Evolutionary conservation across 495 filamentous ascomycete species (phyloP).

Genomic region (Neurospora sp.): DNA sequence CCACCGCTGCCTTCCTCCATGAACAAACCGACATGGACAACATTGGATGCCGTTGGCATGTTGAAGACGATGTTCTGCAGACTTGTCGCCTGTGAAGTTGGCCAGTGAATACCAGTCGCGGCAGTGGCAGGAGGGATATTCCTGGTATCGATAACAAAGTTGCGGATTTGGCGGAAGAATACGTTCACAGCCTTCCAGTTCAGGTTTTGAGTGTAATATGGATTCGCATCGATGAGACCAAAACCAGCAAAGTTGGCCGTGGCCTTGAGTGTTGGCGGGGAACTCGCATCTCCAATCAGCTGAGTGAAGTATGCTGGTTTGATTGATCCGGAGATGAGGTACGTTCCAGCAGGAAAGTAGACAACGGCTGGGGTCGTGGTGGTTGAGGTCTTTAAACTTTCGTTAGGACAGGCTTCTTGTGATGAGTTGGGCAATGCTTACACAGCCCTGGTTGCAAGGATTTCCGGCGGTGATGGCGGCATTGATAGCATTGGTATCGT

Average conservation of each 20-base stretch:
- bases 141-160: constrained; percentile 67
- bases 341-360: constrained; percentile 74
- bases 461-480: constrained; percentile 63
- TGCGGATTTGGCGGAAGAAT: constrained; percentile 70
- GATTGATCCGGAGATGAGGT: constrained; percentile 55
- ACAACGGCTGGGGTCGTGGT: constrained; percentile 68
- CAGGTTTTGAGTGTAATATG: constrained; percentile 44
- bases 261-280: constrained; percentile 46
- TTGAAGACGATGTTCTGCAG: constrained; percentile 69
- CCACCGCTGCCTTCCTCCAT: constrained; percentile 62
- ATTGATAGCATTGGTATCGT: constrained; percentile 83
- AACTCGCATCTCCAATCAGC: constrained; percentile 37
- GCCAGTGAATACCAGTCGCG: constrained; percentile 68
- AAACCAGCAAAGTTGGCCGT: constrained; percentile 52
- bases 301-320: constrained; percentile 56
- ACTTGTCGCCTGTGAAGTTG: constrained; percentile 63
- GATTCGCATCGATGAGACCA: constrained; percentile 60
- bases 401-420: background rate
- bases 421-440: constrained; percentile 1
- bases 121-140: constrained; percentile 41
- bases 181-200: constrained; percentile 56
- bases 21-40: constrained; percentile 65
- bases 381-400: constrained; percentile 39
- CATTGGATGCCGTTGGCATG: constrained; percentile 48
- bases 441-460: constrained; percentile 66